Evolutionary conservation across 768 basidiomycete species (phyloP), one percentile per base, ranked within the genome.

Genomic region (Hydnum rufescens): DNA sequence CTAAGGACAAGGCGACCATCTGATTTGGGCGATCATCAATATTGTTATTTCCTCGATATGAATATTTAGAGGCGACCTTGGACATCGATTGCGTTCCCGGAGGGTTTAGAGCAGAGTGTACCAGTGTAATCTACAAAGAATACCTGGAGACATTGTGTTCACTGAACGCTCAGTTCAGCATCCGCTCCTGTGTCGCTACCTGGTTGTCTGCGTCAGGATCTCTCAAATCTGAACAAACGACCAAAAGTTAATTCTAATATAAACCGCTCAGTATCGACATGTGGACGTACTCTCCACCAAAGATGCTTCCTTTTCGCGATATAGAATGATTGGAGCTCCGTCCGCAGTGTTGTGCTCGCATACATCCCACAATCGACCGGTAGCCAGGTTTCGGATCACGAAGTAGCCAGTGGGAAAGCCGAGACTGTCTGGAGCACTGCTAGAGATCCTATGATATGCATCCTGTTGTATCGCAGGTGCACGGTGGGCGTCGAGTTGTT

Each of bases 121-220:
- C 86, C 85, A 19, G 75, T 74, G 2, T 74, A 72, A 62, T 89
- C 86, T 51, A 88, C 74, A 66, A 83, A 88, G 67, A 86, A 88
- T 18, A 88, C 81, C 81, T 87, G n/a, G n/a, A n/a, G n/a, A n/a
- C n/a, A n/a, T n/a, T n/a, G 51, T 36, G 50, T 19, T 31, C 4
- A 58, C 3, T 44, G 32, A 16, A 43, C 31, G n/a, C 16, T 30
- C 49, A 8, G 8, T 43, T 51, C 49, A 51, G 29, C 46, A 1
- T 13, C 13, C 36, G 26, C 34, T 1, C 29, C 16, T 18, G 29
- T 32, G 32, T 44, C 32, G 28, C 43, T 13, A 75, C 83, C 70
- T 87, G 84, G 58, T 89, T 88, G 56, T 82, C 77, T 1, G 77
- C 70, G 31, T 74, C 72, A 0, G 80, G 80, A 55, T 70, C 71